These are phyloP conservation scores for Ophiostoma piceae DNA, from an alignment of 2,329 filamentous ascomycete genomes.

Conservation along the genomic window DNA sequence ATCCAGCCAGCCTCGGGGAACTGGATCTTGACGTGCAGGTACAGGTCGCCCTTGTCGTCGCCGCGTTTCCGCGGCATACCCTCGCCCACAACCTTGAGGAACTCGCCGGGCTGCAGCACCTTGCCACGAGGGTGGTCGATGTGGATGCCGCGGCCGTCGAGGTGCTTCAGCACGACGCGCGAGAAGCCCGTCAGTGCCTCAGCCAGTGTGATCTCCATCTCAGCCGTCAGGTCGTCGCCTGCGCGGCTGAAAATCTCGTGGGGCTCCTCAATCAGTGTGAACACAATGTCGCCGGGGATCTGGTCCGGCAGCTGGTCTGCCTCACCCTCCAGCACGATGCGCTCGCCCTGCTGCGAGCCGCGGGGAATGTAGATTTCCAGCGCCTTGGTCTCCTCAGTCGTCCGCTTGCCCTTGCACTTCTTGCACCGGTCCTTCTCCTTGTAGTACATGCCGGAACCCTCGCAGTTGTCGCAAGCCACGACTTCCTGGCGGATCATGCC, in stretches of 20 bases:
- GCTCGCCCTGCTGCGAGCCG: slow-evolving; percentile 79
- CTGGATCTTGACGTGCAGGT: slow-evolving; percentile 75
- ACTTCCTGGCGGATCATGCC: slow-evolving; percentile 78
- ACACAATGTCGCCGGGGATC: slow-evolving; percentile 87
- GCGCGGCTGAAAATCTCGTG: slow-evolving; percentile 79
- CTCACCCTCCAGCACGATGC: slow-evolving; percentile 85
- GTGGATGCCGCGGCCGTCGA: slow-evolving; percentile 86
- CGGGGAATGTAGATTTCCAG: slow-evolving; percentile 94
- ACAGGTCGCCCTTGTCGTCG: slow-evolving; percentile 80
- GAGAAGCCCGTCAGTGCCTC: slow-evolving; percentile 88
- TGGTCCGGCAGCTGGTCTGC: slow-evolving; percentile 88
- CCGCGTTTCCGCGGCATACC: slow-evolving; percentile 91
- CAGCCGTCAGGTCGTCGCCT: slow-evolving; percentile 76
- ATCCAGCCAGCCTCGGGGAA: slow-evolving; percentile 89
- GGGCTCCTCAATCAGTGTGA: slow-evolving; percentile 73
- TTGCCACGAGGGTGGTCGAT: slow-evolving; percentile 75
- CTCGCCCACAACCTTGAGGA: slow-evolving; percentile 80
- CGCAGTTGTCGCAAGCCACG: slow-evolving; percentile 75
- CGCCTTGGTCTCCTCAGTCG: slow-evolving; percentile 83
- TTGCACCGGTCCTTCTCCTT: slow-evolving; percentile 98
- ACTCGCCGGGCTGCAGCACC: slow-evolving; percentile 74
- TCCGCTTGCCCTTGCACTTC: slow-evolving; percentile 93
- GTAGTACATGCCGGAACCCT: slow-evolving; percentile 77
- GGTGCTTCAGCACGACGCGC: slow-evolving; percentile 81
- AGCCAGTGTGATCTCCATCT: slow-evolving; percentile 71